A percentile compares a stretch with the other conserved stretches of the same genome.
Conservation (phyloP, 2,329 filamentous ascomycete species). For the Nemania serpens region DNA sequence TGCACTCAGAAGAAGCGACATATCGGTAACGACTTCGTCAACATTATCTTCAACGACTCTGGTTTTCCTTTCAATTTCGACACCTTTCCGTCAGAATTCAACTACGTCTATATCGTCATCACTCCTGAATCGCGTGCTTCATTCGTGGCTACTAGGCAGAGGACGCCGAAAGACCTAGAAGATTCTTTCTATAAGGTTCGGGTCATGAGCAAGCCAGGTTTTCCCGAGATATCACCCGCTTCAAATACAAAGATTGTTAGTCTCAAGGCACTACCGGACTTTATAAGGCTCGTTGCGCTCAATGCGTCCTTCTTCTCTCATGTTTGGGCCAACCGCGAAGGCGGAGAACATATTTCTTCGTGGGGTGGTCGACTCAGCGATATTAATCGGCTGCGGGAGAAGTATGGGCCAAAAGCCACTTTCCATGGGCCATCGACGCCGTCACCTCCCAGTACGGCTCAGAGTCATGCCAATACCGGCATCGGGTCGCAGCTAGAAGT, state of each 20-base stretch:
- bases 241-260: constrained; percentile 89
- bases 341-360: constrained; percentile 82
- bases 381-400: constrained; percentile 80
- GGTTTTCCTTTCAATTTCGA: constrained; percentile 87
- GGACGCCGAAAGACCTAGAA: constrained; percentile 44
- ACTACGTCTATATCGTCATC: constrained; percentile 96
- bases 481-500: constrained; percentile 41
- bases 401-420: constrained; percentile 54
- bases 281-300: constrained; percentile 85
- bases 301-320: constrained; percentile 92
- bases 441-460: constrained; percentile 41
- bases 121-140: constrained; percentile 81
- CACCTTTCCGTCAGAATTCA: constrained; percentile 93
- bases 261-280: constrained; percentile 77
- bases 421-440: constrained; percentile 34
- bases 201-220: constrained; percentile 84
- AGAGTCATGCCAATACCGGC: constrained; percentile 40
- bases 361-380: constrained; percentile 88
- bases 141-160: constrained; percentile 64
- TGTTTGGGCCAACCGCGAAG: constrained; percentile 81
- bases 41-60: constrained; percentile 97
- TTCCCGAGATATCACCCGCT: constrained; percentile 89
- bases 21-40: constrained; percentile 97
- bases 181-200: constrained; percentile 83
- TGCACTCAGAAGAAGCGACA: constrained; percentile 89